Base-by-base conservation (phyloP, 306 rosid genomes). In the Morella rubra region DNA sequence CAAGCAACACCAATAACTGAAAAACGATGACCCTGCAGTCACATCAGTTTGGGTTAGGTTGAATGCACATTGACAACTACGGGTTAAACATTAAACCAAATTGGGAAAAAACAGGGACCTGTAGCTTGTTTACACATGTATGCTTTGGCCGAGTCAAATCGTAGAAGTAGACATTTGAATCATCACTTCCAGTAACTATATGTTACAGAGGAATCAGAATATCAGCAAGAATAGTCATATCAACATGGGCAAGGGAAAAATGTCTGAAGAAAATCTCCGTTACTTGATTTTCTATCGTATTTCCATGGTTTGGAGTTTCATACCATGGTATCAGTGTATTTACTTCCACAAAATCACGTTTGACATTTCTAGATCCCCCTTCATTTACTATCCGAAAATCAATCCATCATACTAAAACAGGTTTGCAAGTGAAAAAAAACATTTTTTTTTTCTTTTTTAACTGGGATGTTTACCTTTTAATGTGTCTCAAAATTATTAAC, bases 91-190 rank as follows among this genome's bases (percentile, higher is more conserved):
- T 37, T 20, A 8, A 54, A 14, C 18, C 41, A 52, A 73, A 53
- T 42, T 59, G 45, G 62, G 56, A 76, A 60, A 74, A 7, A 72
- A 81, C 73, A 86, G 58, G 47, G 44, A 90, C 97, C 99, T 95
- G 99, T 74, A 92, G 87, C 91, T 95, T 90, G 97, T 95, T 95
- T 72, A 92, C 99, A 76, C 99, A 95, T 13, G 99, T 91, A 81
- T 91, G 90, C 83, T 75, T 91, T 6, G 99, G 97, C 76, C 95
- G 89, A 14, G 99, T 95, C 67, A 92, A 84, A 85, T 95, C 97
- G 60, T 95, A 95, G 90, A 95, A 95, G 84, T 95, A 95, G 54
- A 95, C 99, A 82, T 91, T 95, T 81, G 97, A 90, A 87, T 95
- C 99, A 84, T 95, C 99, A 82, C 97, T 95, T 84, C 99, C 99